Percentiles rank a stretch among this genome's conserved stretches.
Conservation (phyloP, 495 filamentous ascomycete genomes). For the Talaromyces ruber region DNA sequence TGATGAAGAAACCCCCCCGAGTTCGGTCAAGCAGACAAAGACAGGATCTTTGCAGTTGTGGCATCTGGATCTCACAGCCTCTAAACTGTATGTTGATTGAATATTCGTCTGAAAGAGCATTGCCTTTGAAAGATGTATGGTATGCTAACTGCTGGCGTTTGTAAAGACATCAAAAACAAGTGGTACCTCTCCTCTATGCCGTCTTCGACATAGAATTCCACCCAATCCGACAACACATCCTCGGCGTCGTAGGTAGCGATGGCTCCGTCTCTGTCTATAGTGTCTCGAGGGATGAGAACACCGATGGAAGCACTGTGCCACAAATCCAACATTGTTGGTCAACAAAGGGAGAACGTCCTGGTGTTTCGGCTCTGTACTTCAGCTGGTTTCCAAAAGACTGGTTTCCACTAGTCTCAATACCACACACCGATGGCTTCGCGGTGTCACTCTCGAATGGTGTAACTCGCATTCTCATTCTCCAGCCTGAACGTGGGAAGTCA, state of each 20-base stretch:
- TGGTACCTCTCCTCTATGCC: slow-evolving; percentile 52
- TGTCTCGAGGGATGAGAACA: slow-evolving; percentile 9
- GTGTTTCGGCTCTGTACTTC: slow-evolving; percentile 58
- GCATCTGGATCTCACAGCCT: slow-evolving; percentile 32
- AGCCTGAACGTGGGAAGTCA: slow-evolving; percentile 13
- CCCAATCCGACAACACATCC: slow-evolving; percentile 39
- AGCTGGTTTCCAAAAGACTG: slow-evolving; percentile 55
- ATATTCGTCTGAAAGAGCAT: neutral
- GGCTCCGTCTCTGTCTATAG: slow-evolving; percentile 59
- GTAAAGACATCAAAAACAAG: slow-evolving; percentile 28
- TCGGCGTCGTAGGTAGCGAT: slow-evolving; percentile 67
- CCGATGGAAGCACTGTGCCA: neutral
- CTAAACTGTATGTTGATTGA: slow-evolving; percentile 40
- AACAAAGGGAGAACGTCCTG: slow-evolving; percentile 18
- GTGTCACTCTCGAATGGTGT: slow-evolving; percentile 61
- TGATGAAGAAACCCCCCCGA: neutral
- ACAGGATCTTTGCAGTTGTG: slow-evolving; percentile 68
- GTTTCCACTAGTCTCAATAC: slow-evolving; percentile 10
- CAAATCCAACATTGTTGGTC: slow-evolving; percentile 26
- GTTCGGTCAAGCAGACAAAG: slow-evolving; percentile 41
- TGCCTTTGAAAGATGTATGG: neutral
- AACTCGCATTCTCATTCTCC: slow-evolving; percentile 40
- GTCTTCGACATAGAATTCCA: slow-evolving; percentile 84
- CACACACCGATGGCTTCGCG: slow-evolving; percentile 41
- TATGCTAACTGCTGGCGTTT: neutral